Evolutionary conservation across 208 protist genomes (phyloP), one percentile per base, ranked within the genome.

Genomic region (Trypanosoma conorhini): DNA sequence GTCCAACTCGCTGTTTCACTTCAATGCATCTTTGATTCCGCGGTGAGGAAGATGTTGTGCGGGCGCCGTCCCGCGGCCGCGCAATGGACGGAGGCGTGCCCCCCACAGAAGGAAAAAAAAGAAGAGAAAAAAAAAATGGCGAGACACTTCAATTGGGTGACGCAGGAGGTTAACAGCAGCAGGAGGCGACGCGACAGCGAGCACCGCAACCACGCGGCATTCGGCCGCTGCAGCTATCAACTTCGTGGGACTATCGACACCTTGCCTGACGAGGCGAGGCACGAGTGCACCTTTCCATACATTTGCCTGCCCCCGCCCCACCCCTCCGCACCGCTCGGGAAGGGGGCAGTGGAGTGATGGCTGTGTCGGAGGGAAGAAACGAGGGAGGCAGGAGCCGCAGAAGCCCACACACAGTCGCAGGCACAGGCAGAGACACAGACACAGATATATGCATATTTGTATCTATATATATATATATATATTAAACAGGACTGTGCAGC

Each of bases 381-480:
- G 9, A 1, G 22, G 19, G 50, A 54, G 22, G 19, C 7, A 26
- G n/a, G 13, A 24, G 48, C 21, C 50, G 50, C 51, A 56, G 5
- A 56, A 10, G 28, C 9, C 2, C 30, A 64, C 28, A 46, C 40
- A 61, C n/a, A n/a, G n/a, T n/a, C n/a, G n/a, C n/a, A n/a, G n/a
- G n/a, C n/a, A n/a, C n/a, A n/a, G n/a, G n/a, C n/a, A n/a, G n/a
- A n/a, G n/a, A n/a, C n/a, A n/a, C n/a, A n/a, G n/a, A n/a, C n/a
- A n/a, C n/a, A n/a, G n/a, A n/a, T n/a, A n/a, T n/a, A n/a, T n/a
- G n/a, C n/a, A n/a, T n/a, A n/a, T n/a, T n/a, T n/a, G n/a, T n/a
- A n/a, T n/a, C 57, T n/a, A n/a, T n/a, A 59, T 31, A 59, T 59
- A 31, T 59, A 59, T 1, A 52, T 52, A 52, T 9, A 9, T 52